phyloP scores from a whole-genome alignment of 768 basidiomycete genomes.

The Leccinum arenicola region DNA sequence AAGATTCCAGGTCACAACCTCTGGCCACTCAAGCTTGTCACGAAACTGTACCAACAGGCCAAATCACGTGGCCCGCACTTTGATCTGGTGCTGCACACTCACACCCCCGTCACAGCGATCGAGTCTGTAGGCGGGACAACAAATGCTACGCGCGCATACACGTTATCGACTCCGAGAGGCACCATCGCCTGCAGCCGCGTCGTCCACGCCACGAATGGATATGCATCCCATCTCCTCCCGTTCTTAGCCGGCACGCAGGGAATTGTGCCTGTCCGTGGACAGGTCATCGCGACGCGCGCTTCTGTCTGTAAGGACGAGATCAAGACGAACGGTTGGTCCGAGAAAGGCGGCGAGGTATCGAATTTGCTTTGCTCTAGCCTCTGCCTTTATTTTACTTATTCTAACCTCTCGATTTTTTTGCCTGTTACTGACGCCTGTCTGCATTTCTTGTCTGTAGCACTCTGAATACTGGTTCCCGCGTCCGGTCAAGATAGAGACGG shows the following conservation, averaged over 20 bases:
- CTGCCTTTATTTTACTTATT: not conserved
- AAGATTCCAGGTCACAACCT: conserved; percentile 58
- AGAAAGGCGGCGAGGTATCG: conserved; percentile 34
- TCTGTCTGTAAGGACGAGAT: conserved; percentile 38
- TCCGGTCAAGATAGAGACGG: conserved; percentile 32
- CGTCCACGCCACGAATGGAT: conserved; percentile 86
- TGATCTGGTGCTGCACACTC: conserved; percentile 62
- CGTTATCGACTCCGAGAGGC: conserved; percentile 60
- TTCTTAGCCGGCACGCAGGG: conserved; percentile 50
- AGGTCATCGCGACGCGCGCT: conserved; percentile 52
- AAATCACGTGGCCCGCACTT: conserved; percentile 27
- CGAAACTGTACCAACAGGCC: conserved; percentile 53
- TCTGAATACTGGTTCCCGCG: conserved; percentile 86
- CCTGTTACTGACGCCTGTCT: not conserved
- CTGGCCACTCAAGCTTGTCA: conserved; percentile 82
- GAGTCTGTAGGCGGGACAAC: not conserved
- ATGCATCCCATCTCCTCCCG: conserved; percentile 75
- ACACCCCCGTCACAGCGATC: conserved; percentile 62
- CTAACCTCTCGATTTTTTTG: not conserved
- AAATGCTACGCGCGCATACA: conserved; percentile 4
- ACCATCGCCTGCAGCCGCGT: conserved; percentile 56
- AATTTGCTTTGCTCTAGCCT: not conserved
- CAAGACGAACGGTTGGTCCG: conserved; percentile 43
- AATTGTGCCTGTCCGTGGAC: conserved; percentile 73
- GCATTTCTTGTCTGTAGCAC: conserved; percentile 28